Conservation (phyloP, 257 asterid species). For the Solanum medicagineum region DNA sequence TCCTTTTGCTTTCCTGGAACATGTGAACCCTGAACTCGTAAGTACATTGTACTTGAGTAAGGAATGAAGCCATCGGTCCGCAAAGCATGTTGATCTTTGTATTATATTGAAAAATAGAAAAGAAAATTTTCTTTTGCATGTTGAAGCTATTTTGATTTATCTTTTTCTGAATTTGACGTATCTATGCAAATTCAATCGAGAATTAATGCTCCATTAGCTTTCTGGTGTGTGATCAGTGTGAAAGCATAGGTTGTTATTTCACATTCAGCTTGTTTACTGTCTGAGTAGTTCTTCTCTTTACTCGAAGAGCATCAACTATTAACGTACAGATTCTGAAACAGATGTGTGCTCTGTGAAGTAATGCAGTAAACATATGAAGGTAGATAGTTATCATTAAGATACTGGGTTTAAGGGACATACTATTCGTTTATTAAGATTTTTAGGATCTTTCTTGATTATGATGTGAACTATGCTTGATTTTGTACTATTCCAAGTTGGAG, state of each 20-base stretch:
- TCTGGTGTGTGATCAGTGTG: neutral
- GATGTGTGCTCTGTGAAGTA: neutral
- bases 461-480: neutral
- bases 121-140: constrained; percentile 2
- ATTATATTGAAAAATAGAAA: constrained; percentile 10
- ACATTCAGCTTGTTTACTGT: too few relatives aligned
- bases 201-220: neutral
- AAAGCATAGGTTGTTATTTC: neutral
- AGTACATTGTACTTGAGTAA: constrained; percentile 13
- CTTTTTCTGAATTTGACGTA: neutral
- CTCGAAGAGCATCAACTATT: neutral
- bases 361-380: neutral
- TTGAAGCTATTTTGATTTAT: neutral
- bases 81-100: constrained; percentile 15
- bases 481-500: neutral
- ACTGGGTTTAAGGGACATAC: neutral
- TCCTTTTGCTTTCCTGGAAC: constrained; percentile 13
- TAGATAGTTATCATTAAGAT: neutral
- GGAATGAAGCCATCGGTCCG: constrained; percentile 84
- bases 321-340: neutral
- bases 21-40: constrained; percentile 14
- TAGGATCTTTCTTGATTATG: neutral
- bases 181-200: neutral
- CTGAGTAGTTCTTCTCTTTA: too few relatives aligned
- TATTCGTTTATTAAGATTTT: neutral